A percentile compares a stretch with the other conserved stretches of the same genome.
phyloP scores from a whole-genome alignment of 805 yeast genomes.

The Metschnikowia koreensis region DNA sequence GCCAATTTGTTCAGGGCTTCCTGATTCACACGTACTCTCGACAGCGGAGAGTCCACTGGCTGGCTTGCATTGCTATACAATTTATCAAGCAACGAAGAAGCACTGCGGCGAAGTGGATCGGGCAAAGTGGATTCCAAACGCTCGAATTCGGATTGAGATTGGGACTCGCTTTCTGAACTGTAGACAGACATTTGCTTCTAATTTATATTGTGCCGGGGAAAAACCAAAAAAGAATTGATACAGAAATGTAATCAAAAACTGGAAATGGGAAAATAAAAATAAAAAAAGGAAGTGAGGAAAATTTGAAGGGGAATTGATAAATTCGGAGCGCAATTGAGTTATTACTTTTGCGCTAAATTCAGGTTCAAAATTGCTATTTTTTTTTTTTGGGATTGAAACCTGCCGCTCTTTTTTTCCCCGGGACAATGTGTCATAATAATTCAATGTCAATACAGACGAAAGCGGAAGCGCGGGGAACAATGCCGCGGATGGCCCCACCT shows the following conservation, averaged over 20 bases:
- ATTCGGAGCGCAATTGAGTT: background rate
- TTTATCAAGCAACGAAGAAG: conserved; percentile 38
- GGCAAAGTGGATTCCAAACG: conserved; percentile 44
- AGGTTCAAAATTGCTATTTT: background rate
- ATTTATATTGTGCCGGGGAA: background rate
- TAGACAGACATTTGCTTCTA: conserved; percentile 7
- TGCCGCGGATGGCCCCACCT: no score
- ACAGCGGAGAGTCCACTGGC: conserved; percentile 20
- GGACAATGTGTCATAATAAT: background rate
- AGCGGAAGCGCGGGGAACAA: background rate
- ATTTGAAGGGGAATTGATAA: no score
- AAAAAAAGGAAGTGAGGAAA: no score
- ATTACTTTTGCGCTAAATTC: background rate
- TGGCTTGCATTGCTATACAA: conserved; percentile 21
- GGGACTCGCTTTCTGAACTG: conserved; percentile 23
- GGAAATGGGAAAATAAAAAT: background rate
- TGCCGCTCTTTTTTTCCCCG: background rate
- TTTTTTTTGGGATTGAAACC: background rate
- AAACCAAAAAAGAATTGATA: background rate
- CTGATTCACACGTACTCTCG: conserved; percentile 23
- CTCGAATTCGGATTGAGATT: conserved; percentile 34
- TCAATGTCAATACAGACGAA: background rate
- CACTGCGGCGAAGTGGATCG: conserved; percentile 35
- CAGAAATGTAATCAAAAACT: no score
- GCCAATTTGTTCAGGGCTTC: conserved; percentile 15